Evolutionary conservation across 106 monocot genomes (phyloP), one percentile per base, ranked within the genome.

Genomic region (Allium cepa): DNA sequence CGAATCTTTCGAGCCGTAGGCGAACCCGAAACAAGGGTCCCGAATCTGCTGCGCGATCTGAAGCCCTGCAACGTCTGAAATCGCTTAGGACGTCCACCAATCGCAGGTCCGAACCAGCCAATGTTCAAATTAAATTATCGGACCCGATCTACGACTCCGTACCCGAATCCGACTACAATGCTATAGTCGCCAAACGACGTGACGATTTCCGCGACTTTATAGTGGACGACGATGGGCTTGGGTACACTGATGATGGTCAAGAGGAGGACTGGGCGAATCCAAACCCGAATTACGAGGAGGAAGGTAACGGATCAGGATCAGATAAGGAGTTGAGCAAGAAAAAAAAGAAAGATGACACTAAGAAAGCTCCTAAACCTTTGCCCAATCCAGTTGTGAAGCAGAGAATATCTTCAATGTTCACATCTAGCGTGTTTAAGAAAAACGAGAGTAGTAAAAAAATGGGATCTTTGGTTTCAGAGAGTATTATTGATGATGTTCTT

Each of bases 231-330:
- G 85, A 88, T 55, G 94, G 82, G 26, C 79, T 97, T n/a, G 97
- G 97, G 2, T 97, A 97, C 72, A 74, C 62, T 18, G 97, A 97
- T 60, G 88, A 88, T 46, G 97, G 97, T 27, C 76, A 77, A 71
- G 97, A 97, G 75, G 97, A 89, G 79, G 97, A 97, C 65, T 97
- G 97, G 97, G 68, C 86, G n/a, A 71, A 79, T 26, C 79, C 75
- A 4, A 73, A n/a, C 48, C 47, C 78, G 46, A 79, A 77, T 2
- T 71, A 69, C 10, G 85, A 81, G 14, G 85, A 85, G 10, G 88
- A 84, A 10, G 49, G 18, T 15, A 26, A 26, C 49, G 52, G 53
- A 26, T 51, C 53, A 8, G 52, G 53, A 36, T 53, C 53, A 51
- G 68, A 68, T 55, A 55, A 47, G 14, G 52, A 26, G 74, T 72